Evolutionary conservation across 768 basidiomycete genomes (phyloP).

Genomic region (Udeniomyces megalosporus): DNA sequence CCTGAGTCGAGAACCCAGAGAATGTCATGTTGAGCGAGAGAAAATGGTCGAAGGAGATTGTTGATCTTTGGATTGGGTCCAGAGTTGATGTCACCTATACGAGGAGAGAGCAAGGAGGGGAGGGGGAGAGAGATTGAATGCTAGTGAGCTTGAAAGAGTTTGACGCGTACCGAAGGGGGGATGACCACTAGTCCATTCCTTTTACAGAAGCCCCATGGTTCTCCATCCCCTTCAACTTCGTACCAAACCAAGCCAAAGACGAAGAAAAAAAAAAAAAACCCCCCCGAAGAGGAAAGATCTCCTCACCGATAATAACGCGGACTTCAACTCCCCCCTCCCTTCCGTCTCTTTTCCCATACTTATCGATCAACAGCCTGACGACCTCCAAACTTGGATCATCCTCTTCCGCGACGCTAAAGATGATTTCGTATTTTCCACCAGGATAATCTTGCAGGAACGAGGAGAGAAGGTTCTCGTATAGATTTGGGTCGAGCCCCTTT

Average conservation of each 20-base stretch:
- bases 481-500: slow-evolving; percentile 84
- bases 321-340: slow-evolving; percentile 38
- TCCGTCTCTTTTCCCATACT: slow-evolving; percentile 42
- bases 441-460: slow-evolving; percentile 84
- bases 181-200: too few relatives aligned
- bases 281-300: background rate
- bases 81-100: slow-evolving; percentile 57
- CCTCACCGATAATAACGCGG: slow-evolving; percentile 56
- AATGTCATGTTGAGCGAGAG: slow-evolving; percentile 65
- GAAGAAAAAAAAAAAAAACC: too few relatives aligned
- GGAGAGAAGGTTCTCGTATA: slow-evolving; percentile 90
- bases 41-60: slow-evolving; percentile 76
- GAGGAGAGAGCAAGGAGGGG: background rate
- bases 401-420: slow-evolving; percentile 79
- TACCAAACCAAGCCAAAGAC: too few relatives aligned
- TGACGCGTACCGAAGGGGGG: background rate
- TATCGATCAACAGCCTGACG: slow-evolving; percentile 55
- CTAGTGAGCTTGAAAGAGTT: background rate
- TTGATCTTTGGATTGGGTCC: slow-evolving; percentile 97
- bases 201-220: too few relatives aligned
- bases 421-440: slow-evolving; percentile 54
- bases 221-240: too few relatives aligned
- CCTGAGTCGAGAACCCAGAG: slow-evolving; percentile 98
- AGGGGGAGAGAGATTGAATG: background rate
- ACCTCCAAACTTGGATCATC: slow-evolving; percentile 74